These are phyloP conservation scores for Hericium erinaceus DNA, from an alignment of 768 basidiomycete species.

Conservation along the genomic window DNA sequence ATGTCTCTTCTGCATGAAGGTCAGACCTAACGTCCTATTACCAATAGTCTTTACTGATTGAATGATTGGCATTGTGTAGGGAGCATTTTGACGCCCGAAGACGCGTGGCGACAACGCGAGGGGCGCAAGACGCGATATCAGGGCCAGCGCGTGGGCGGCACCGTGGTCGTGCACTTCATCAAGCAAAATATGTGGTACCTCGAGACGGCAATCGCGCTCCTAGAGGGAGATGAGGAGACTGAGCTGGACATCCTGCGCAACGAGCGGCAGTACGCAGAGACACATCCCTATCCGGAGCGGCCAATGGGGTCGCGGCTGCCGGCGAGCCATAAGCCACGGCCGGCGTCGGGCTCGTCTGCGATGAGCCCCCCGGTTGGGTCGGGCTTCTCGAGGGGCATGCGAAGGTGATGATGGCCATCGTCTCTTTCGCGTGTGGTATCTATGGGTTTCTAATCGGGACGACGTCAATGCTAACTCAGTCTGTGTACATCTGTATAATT, in stretches of 20 bases:
- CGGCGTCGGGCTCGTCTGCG: background rate
- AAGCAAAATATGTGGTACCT: conserved; percentile 96
- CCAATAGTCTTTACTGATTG: background rate
- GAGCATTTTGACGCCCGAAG: conserved; percentile 46
- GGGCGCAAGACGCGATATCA: conserved; percentile 57
- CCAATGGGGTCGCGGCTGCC: background rate
- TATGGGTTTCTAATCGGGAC: background rate
- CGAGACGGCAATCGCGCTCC: conserved; percentile 82
- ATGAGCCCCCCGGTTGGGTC: background rate
- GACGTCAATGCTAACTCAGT: background rate
- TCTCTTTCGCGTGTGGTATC: background rate
- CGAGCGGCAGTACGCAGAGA: background rate
- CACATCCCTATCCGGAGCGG: background rate
- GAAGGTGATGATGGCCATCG: background rate
- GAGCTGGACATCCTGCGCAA: conserved; percentile 27
- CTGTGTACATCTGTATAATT: background rate
- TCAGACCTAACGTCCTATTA: conserved; percentile 14
- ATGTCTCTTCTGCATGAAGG: conserved; percentile 69
- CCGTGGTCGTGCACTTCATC: conserved; percentile 93
- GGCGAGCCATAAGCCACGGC: background rate
- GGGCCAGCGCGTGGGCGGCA: conserved; percentile 75
- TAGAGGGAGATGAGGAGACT: conserved; percentile 69
- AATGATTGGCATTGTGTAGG: conserved; percentile 27
- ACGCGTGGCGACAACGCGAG: conserved; percentile 69
- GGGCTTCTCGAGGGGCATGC: background rate